Conservation (phyloP, 2,329 filamentous ascomycete genomes). For the Stenocarpella maydis region DNA sequence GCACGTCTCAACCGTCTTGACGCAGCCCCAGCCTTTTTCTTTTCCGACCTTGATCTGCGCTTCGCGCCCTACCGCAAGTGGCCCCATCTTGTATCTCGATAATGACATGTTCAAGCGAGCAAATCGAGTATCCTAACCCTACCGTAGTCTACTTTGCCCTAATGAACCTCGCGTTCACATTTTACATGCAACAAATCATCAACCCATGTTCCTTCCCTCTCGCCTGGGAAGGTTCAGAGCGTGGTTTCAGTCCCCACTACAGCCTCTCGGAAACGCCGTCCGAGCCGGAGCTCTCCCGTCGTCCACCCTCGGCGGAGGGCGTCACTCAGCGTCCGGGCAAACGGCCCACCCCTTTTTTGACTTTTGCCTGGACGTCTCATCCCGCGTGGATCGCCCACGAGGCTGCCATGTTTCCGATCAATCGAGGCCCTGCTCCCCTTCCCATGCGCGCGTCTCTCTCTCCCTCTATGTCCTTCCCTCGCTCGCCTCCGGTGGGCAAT, state of each 20-base stretch:
- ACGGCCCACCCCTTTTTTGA: slow-evolving; percentile 2
- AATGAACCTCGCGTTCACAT: too few relatives aligned
- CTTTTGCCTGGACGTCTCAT: slow-evolving; percentile 20
- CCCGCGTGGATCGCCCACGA: slow-evolving; percentile 25
- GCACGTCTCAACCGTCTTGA: neutral
- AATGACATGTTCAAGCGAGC: too few relatives aligned
- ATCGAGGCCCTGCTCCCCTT: neutral
- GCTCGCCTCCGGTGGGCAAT: slow-evolving; percentile 1
- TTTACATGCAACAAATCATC: neutral
- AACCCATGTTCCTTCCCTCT: neutral
- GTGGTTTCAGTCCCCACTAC: slow-evolving; percentile 9
- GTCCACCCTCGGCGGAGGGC: neutral
- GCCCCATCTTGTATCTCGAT: neutral
- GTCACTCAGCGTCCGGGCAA: neutral
- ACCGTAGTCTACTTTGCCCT: too few relatives aligned
- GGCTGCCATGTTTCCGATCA: slow-evolving; percentile 25
- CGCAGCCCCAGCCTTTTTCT: neutral
- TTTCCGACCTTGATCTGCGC: slow-evolving; percentile 3
- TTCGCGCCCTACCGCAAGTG: neutral
- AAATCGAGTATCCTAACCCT: too few relatives aligned
- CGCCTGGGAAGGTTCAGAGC: slow-evolving; percentile 13
- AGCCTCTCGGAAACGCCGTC: slow-evolving; percentile 11
- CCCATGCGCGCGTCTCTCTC: neutral
- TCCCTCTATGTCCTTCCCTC: neutral
- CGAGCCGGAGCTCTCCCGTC: slow-evolving; percentile 4